Evolutionary conservation across 495 filamentous ascomycete genomes (phyloP).

Genomic region (Neurospora sp.): DNA sequence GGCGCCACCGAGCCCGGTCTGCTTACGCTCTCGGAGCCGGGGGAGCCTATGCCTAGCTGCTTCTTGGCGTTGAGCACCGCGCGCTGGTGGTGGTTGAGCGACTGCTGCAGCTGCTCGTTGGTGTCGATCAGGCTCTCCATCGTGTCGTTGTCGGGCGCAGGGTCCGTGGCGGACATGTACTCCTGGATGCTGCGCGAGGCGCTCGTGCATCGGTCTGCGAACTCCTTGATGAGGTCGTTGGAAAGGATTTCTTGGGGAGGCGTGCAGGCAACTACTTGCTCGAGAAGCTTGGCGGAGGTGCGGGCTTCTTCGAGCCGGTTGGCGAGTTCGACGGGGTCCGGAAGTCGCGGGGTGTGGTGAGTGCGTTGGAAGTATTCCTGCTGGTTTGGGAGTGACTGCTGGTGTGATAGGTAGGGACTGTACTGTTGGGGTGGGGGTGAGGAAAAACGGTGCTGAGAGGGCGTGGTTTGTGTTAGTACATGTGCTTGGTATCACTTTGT

Average conservation of each 20-base stretch:
- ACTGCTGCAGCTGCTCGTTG: slow-evolving; percentile 74
- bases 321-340: slow-evolving; percentile 68
- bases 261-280: slow-evolving; percentile 79
- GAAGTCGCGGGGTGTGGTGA: slow-evolving; percentile 44
- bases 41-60: slow-evolving; percentile 18
- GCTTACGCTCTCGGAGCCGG: slow-evolving; percentile 6
- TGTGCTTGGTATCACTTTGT: background rate
- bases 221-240: slow-evolving; percentile 88
- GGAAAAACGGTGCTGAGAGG: background rate
- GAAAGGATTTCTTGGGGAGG: slow-evolving; percentile 60
- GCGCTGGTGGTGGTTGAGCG: slow-evolving; percentile 70
- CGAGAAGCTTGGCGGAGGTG: slow-evolving; percentile 80
- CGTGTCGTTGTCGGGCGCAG: slow-evolving; percentile 79
- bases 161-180: slow-evolving; percentile 72
- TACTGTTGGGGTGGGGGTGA: background rate
- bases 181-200: slow-evolving; percentile 69
- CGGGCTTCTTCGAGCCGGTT: slow-evolving; percentile 80
- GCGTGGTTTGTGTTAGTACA: background rate
- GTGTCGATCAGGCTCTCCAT: slow-evolving; percentile 89
- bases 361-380: slow-evolving; percentile 34
- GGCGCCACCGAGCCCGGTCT: slow-evolving; percentile 10
- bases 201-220: slow-evolving; percentile 73
- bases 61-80: slow-evolving; percentile 67
- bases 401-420: background rate
- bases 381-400: slow-evolving; percentile 4